Evolutionary conservation across 176 grass and related monocot species (phyloP).

Genomic region (Avena atlantica): DNA sequence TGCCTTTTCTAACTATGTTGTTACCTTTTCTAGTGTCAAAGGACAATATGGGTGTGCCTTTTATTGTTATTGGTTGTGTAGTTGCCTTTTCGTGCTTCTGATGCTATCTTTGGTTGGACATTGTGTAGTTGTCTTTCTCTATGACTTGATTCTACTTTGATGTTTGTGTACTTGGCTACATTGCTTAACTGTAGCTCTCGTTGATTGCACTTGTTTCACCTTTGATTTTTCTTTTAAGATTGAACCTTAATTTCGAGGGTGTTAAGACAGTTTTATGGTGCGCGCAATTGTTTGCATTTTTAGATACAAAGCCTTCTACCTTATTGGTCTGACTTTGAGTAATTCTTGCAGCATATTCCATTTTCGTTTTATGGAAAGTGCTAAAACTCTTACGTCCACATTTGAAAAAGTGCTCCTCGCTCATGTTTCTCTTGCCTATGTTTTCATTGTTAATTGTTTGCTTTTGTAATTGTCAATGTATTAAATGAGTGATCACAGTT

Average conservation of each 20-base stretch:
- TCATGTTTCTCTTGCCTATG: neutral
- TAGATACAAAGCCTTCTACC: neutral
- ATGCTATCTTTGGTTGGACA: neutral
- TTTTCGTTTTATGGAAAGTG: neutral
- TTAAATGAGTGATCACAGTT: conserved; percentile 32
- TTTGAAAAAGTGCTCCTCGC: neutral
- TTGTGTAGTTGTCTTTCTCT: neutral
- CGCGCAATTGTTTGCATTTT: neutral
- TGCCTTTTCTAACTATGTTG: neutral
- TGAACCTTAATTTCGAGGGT: neutral
- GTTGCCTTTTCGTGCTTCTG: neutral
- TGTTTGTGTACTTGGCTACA: neutral
- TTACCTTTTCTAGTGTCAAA: neutral
- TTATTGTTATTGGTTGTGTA: neutral
- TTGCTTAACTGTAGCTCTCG: neutral
- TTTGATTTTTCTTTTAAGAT: neutral
- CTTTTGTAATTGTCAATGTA: conserved; percentile 20
- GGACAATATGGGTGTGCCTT: neutral
- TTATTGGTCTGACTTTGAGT: neutral
- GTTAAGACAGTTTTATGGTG: neutral
- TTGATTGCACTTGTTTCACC: neutral
- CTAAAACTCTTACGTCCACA: neutral
- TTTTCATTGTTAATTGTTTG: neutral
- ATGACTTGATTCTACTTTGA: neutral
- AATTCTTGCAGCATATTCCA: neutral